phyloP scores from a whole-genome alignment of 441 rosid genomes.

The Lagerstroemia fauriei region DNA sequence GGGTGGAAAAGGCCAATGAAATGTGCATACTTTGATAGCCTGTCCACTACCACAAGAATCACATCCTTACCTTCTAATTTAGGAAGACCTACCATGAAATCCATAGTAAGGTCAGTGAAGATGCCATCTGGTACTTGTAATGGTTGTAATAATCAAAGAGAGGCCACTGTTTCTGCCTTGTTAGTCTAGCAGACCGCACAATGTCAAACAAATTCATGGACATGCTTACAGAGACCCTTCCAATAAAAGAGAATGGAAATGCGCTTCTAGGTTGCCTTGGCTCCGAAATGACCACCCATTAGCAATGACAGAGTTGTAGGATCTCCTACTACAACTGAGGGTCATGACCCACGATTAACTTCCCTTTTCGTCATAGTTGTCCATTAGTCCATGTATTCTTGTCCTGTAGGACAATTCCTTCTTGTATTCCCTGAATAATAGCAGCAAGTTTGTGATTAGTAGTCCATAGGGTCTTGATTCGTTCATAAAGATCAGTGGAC shows the following conservation, averaged over 20 bases:
- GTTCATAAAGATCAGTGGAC: no score
- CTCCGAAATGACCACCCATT: background rate
- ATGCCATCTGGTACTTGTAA: background rate
- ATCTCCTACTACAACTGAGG: background rate
- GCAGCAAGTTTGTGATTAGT: no score
- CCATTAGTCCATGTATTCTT: background rate
- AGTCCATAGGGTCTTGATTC: no score
- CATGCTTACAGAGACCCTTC: background rate
- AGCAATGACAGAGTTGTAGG: background rate
- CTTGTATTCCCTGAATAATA: no score
- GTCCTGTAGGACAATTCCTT: no score
- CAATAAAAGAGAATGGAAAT: background rate
- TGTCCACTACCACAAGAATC: background rate
- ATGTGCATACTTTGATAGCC: background rate
- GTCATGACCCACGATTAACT: background rate
- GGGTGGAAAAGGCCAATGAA: background rate
- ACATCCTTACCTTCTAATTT: background rate
- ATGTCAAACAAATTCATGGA: background rate
- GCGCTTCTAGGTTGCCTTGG: background rate
- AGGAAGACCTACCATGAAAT: constrained; percentile 1
- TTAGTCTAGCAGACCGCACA: background rate
- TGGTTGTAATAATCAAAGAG: background rate
- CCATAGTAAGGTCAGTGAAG: background rate
- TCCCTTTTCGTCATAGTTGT: background rate
- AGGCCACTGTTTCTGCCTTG: background rate